phyloP scores from a whole-genome alignment of 1,139 yeast genomes.

The Geotrichum fermentans region DNA sequence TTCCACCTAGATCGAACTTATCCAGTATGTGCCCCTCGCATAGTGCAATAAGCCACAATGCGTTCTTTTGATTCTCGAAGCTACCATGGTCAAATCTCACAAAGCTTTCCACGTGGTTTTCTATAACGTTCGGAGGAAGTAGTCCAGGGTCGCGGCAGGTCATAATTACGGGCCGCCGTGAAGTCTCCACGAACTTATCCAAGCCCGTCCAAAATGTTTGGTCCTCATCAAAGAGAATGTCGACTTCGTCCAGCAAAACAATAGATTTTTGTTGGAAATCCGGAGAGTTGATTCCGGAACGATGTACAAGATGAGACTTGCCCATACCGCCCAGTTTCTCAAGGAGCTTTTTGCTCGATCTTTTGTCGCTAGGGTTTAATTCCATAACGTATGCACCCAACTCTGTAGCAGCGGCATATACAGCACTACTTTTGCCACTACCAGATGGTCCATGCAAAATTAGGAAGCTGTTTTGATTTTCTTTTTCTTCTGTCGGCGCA shows the following conservation, averaged over 20 bases:
- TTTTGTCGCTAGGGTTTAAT: slow-evolving; percentile 63
- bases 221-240: slow-evolving; percentile 74
- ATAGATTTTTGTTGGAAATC: slow-evolving; percentile 50
- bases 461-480: slow-evolving; percentile 33
- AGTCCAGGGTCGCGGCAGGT: slow-evolving; percentile 56
- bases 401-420: slow-evolving; percentile 64
- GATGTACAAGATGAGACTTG: slow-evolving; percentile 75
- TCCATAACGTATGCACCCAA: slow-evolving; percentile 75
- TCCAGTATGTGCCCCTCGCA: slow-evolving; percentile 41
- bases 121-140: slow-evolving; percentile 11
- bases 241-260: slow-evolving; percentile 81
- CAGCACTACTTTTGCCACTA: slow-evolving; percentile 71
- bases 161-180: slow-evolving; percentile 74
- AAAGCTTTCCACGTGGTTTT: slow-evolving; percentile 22
- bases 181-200: slow-evolving; percentile 55
- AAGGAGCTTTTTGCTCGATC: slow-evolving; percentile 68
- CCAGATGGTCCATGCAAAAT: slow-evolving; percentile 71
- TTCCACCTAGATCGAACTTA: slow-evolving; percentile 34
- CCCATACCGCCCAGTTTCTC: slow-evolving; percentile 69
- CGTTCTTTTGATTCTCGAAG: slow-evolving; percentile 27
- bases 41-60: slow-evolving; percentile 39
- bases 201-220: slow-evolving; percentile 74
- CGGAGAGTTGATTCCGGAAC: slow-evolving; percentile 24
- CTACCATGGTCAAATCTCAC: slow-evolving; percentile 34
- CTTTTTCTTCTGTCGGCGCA: background rate